Base-by-base conservation (phyloP, 1,284 basidiomycete species). In the Waitea zeae region DNA sequence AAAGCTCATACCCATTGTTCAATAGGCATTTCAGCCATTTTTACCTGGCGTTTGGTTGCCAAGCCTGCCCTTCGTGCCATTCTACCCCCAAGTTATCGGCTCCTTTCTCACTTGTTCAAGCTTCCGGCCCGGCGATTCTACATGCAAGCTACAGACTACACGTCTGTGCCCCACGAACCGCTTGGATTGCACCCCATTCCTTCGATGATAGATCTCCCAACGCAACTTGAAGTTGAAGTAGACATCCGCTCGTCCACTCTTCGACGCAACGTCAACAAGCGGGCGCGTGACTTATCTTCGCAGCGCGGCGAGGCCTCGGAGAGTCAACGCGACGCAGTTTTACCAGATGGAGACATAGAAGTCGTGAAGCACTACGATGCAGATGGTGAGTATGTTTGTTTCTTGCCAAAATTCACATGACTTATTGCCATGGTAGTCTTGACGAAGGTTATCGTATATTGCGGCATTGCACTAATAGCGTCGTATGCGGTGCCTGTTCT, bases 401-500 rank as follows among this genome's bases (percentile, higher is more conserved):
- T 24, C 19, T 12, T 35, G 20, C 26, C 30, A 12, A 18, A 35
- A 30, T 31, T 31, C 12, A 35, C 22, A 22, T 5, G 4, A 38
- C 29, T 11, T 17, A 11, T 14, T 17, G 15, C 15, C 29, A 11
- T 24, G 17, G 11, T 42, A 88, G 87, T 93, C 5, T 54, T 92
- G 41, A 92, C 89, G 19, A 93, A 92, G 57, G 79, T 92, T 3
- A 72, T 88, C 32, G 89, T 93, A 3, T 96, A 95, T 49, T 67
- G 69, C 34, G 88, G 87, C 0, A 92, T 95, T 39, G 86, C 70
- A 0, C 50, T 82, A 17, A 50, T 90, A 12, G 70, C 76, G 0
- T 54, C 59, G 3, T 70, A 76, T 38, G 50, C 60, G 1, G 56
- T 78, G 20, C 84, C 84, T 0, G 50, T 75, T 12, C 51, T 73